phyloP scores from a whole-genome alignment of 192 early-diverging fungal genomes.

The Bifiguratus adelaidae region DNA sequence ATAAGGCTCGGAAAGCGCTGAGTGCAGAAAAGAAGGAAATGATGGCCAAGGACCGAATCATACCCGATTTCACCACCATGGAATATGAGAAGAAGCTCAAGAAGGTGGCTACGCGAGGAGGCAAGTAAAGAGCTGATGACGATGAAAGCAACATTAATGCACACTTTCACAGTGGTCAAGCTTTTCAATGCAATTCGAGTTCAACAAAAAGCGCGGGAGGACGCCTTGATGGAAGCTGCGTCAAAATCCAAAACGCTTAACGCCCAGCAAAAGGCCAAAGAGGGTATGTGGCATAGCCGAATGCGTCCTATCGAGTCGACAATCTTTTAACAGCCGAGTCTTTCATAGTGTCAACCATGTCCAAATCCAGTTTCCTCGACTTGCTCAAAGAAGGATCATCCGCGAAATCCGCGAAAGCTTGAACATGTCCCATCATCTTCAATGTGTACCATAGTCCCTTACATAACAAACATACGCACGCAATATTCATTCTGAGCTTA shows the following conservation, averaged over 20 bases:
- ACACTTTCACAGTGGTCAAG: constrained; percentile 58
- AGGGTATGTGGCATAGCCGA: constrained; percentile 8
- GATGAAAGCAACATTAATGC: not conserved
- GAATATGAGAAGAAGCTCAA: constrained; percentile 84
- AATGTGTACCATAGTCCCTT: too few relatives aligned
- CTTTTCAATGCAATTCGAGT: constrained; percentile 90
- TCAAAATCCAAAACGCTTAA: constrained; percentile 25
- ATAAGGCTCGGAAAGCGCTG: constrained; percentile 68
- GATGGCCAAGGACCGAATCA: constrained; percentile 56
- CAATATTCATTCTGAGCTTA: too few relatives aligned
- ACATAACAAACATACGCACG: too few relatives aligned
- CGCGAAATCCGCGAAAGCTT: not conserved
- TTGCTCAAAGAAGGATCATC: constrained; percentile 43
- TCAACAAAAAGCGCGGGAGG: constrained; percentile 73
- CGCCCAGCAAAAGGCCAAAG: constrained; percentile 31
- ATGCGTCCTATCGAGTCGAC: not conserved
- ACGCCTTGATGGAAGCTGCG: constrained; percentile 40
- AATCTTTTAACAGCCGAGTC: not conserved
- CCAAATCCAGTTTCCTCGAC: constrained; percentile 65
- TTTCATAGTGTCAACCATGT: constrained; percentile 41
- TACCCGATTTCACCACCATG: constrained; percentile 61
- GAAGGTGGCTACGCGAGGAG: constrained; percentile 87
- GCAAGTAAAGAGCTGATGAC: constrained; percentile 21
- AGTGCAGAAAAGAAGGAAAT: constrained; percentile 60
- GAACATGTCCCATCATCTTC: too few relatives aligned